Conservation (phyloP, 352 stramenopile species). For the Pythium folliculosum region DNA sequence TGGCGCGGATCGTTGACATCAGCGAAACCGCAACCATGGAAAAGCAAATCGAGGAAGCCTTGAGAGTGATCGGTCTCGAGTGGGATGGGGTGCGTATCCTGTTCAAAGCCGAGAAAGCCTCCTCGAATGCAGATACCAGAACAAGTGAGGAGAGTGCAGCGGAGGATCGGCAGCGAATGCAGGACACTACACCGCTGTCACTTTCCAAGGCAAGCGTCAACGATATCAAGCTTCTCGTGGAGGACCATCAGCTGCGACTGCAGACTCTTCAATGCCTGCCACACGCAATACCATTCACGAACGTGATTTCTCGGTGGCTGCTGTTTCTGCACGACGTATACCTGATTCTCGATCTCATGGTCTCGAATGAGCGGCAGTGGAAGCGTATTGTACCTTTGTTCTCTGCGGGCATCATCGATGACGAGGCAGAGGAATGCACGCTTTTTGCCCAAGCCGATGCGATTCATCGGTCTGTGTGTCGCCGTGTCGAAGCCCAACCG, state of each 20-base stretch:
- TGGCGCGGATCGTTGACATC: constrained; percentile 56
- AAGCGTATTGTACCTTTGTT: constrained; percentile 53
- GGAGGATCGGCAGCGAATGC: neutral
- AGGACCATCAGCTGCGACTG: constrained; percentile 62
- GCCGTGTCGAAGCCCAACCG: constrained; percentile 32
- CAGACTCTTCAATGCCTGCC: constrained; percentile 51
- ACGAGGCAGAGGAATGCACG: constrained; percentile 39
- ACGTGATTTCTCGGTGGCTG: constrained; percentile 51
- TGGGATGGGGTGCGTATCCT: constrained; percentile 48
- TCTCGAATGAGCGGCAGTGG: constrained; percentile 49
- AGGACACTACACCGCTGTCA: neutral
- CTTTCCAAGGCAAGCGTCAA: constrained; percentile 46
- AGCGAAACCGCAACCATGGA: constrained; percentile 68
- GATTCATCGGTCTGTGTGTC: constrained; percentile 40
- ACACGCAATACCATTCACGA: constrained; percentile 45
- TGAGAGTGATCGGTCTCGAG: constrained; percentile 48
- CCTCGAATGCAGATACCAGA: neutral
- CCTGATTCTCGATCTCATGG: constrained; percentile 42
- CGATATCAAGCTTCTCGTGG: constrained; percentile 46
- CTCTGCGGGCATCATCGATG: constrained; percentile 47
- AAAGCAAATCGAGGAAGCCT: constrained; percentile 54
- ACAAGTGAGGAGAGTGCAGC: neutral
- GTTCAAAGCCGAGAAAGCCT: constrained; percentile 37
- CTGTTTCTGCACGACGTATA: constrained; percentile 46
- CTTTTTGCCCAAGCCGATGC: constrained; percentile 45